Conservation (phyloP, 176 grass and related monocot genomes). For the Carex parvula region DNA sequence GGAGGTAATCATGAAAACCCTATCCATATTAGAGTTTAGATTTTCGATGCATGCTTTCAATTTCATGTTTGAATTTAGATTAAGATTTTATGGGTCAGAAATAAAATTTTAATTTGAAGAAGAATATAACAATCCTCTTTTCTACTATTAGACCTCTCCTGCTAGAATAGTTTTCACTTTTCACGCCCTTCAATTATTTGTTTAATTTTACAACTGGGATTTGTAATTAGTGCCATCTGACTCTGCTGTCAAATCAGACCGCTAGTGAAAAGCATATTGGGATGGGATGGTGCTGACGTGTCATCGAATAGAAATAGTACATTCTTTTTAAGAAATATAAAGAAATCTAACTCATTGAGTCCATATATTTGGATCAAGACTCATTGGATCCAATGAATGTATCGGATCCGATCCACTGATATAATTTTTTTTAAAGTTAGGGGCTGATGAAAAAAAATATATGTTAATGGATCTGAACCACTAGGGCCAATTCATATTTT, state of each 20-base stretch:
- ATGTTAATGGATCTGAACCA: too few relatives aligned
- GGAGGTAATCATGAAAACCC: not conserved
- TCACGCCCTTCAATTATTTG: too few relatives aligned
- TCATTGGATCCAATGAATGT: too few relatives aligned
- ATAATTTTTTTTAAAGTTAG: too few relatives aligned
- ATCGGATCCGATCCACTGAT: too few relatives aligned
- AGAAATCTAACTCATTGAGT: too few relatives aligned
- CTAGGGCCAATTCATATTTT: too few relatives aligned
- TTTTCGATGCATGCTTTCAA: not conserved
- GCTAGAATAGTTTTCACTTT: too few relatives aligned
- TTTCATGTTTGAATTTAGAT: not conserved
- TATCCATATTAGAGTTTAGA: not conserved
- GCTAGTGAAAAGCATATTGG: not conserved
- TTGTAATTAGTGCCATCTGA: conserved; percentile 3
- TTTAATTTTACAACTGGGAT: not conserved
- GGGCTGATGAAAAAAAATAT: too few relatives aligned
- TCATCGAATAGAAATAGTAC: not conserved
- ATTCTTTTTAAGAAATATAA: too few relatives aligned
- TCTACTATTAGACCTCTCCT: too few relatives aligned
- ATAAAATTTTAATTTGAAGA: not conserved
- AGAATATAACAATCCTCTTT: not conserved
- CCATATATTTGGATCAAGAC: too few relatives aligned
- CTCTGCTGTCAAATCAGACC: not conserved
- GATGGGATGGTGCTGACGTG: not conserved
- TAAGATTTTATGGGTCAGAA: not conserved